Evolutionary conservation across 2,329 filamentous ascomycete species (phyloP).

Genomic region (Colletotrichum sidae): DNA sequence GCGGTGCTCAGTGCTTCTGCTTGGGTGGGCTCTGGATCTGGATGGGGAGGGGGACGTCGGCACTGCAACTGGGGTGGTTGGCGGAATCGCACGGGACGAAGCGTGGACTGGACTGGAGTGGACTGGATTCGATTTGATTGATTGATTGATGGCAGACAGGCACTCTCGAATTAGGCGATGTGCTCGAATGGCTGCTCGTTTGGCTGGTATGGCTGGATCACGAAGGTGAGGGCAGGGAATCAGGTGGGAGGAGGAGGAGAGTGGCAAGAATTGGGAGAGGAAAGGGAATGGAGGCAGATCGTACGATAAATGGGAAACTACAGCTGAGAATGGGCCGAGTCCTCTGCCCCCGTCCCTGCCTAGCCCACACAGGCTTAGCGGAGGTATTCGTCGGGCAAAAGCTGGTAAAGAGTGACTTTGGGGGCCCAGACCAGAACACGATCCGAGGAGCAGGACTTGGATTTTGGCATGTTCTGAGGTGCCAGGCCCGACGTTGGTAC

Average conservation of each 20-base stretch:
- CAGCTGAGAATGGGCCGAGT: conserved; percentile 36
- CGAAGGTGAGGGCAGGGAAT: conserved; percentile 16
- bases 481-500: no score
- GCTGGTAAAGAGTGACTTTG: no score
- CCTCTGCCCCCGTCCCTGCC: conserved; percentile 25
- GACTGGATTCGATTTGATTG: conserved; percentile 3
- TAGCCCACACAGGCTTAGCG: not conserved
- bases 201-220: conserved; percentile 15
- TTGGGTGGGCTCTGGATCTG: conserved; percentile 2
- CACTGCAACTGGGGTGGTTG: conserved; percentile 13
- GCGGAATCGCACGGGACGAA: conserved; percentile 24
- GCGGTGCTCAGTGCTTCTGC: conserved; percentile 21
- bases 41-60: conserved; percentile 1
- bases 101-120: not conserved
- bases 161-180: conserved; percentile 4
- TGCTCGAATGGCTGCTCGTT: no score
- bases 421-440: no score
- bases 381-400: not conserved
- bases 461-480: no score
- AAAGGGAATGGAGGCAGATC: conserved; percentile 34
- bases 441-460: no score
- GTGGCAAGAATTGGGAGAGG: conserved; percentile 21
- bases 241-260: conserved; percentile 20
- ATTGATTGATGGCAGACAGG: conserved; percentile 8
- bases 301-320: conserved; percentile 39